Conservation (phyloP, 768 basidiomycete genomes). For the Lepiota subincarnata region DNA sequence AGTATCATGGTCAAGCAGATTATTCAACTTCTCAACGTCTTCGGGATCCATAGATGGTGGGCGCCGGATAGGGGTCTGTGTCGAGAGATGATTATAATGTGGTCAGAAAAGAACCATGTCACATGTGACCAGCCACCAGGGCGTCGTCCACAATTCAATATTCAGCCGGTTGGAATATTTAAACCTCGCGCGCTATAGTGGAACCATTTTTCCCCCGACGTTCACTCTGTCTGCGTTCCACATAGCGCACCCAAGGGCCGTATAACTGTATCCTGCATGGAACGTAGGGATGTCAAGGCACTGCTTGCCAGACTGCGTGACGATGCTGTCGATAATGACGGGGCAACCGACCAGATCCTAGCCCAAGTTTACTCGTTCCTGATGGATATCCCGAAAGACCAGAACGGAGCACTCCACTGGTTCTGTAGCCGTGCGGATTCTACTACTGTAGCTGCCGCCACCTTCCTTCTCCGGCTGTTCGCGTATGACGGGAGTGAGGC, state of each 20-base stretch:
- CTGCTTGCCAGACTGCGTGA: conserved; percentile 57
- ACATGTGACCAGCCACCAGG: no score
- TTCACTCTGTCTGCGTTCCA: not conserved
- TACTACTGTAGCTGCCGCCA: conserved; percentile 61
- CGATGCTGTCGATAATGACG: conserved; percentile 48
- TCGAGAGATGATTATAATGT: not conserved
- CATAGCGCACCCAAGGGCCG: not conserved
- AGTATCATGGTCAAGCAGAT: conserved; percentile 57
- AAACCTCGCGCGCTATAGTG: not conserved
- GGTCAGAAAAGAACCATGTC: not conserved
- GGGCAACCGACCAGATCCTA: conserved; percentile 46
- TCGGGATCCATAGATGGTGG: conserved; percentile 44
- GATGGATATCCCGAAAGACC: conserved; percentile 37
- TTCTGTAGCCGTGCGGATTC: conserved; percentile 65
- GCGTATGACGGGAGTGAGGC: conserved; percentile 66
- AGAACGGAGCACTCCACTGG: conserved; percentile 62
- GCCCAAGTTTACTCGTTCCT: conserved; percentile 49
- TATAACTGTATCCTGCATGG: not conserved
- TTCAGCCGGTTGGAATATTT: not conserved
- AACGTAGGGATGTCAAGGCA: conserved; percentile 33
- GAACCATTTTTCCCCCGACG: not conserved
- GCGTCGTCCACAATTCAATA: no score
- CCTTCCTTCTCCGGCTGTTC: conserved; percentile 77
- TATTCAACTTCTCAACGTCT: conserved; percentile 55
- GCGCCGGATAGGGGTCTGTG: not conserved